These are phyloP conservation scores for Eimeria sp. DNA, from an alignment of 169 alveolate species.

Conservation along the genomic window DNA sequence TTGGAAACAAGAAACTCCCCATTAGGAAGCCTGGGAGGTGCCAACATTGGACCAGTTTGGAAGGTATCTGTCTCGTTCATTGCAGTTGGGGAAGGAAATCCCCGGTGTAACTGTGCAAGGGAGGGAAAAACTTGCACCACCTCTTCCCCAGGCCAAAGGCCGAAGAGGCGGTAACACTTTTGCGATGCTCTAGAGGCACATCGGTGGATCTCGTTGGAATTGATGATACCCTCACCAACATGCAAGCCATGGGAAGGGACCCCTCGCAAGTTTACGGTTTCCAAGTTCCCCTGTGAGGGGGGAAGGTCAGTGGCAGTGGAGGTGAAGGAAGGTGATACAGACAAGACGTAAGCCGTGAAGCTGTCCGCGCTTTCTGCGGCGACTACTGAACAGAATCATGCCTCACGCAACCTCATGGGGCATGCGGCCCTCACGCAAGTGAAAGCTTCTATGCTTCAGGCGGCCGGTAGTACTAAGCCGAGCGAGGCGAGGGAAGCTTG, in stretches of 20 bases:
- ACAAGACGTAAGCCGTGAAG: neutral
- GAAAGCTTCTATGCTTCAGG: neutral
- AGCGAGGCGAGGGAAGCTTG: neutral
- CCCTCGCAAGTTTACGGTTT: neutral
- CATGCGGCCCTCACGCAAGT: too few relatives aligned
- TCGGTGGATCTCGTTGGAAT: neutral
- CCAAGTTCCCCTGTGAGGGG: slow-evolving; percentile 12
- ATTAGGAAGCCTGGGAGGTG: neutral
- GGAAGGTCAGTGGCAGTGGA: neutral
- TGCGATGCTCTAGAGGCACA: neutral
- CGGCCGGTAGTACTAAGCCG: neutral
- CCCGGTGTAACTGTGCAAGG: neutral
- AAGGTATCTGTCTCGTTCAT: neutral
- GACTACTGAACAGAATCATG: neutral
- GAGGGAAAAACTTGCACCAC: neutral
- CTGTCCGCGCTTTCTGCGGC: neutral
- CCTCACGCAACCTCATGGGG: neutral
- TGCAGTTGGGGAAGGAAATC: neutral
- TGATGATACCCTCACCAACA: neutral
- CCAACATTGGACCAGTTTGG: neutral
- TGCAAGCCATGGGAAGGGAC: neutral
- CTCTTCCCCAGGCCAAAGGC: neutral
- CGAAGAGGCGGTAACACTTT: neutral
- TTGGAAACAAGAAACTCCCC: too few relatives aligned
- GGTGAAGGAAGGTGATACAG: neutral